Percentiles rank a stretch among this genome's conserved stretches.
phyloP scores from a whole-genome alignment of 2,329 filamentous ascomycete species.

The Pochonia chlamydosporia region DNA sequence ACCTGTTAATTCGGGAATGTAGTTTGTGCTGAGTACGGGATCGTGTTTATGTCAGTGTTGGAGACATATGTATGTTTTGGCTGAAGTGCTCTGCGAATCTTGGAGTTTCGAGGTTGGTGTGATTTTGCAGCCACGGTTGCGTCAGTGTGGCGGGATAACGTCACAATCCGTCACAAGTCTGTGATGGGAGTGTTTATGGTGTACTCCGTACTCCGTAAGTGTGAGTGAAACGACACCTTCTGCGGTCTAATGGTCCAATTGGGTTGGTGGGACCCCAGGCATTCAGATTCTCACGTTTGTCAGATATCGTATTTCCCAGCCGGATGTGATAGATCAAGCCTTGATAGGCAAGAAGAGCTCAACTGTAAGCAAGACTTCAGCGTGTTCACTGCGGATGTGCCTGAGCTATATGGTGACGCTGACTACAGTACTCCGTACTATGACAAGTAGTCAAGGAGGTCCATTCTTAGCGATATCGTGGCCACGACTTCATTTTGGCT shows the following conservation, averaged over 20 bases:
- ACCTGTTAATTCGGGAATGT: too few species aligned
- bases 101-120: not conserved
- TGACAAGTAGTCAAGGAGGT: too few species aligned
- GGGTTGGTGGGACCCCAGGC: not conserved
- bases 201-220: too few species aligned
- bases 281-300: constrained; percentile 7
- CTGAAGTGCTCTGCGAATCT: too few species aligned
- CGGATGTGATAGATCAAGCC: constrained; percentile 12
- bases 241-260: not conserved
- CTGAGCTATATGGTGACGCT: too few species aligned
- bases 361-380: not conserved
- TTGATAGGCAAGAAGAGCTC: not conserved
- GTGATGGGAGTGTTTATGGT: not conserved
- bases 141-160: not conserved
- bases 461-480: too few species aligned
- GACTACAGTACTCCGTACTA: too few species aligned
- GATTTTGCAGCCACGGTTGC: not conserved
- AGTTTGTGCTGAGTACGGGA: too few species aligned
- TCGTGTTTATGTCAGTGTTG: not conserved
- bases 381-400: too few species aligned
- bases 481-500: too few species aligned
- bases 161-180: not conserved
- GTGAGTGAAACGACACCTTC: not conserved
- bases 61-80: too few species aligned
- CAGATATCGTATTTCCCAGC: constrained; percentile 10